Evolutionary conservation across 2,329 filamentous ascomycete genomes (phyloP), one percentile per base, ranked within the genome.

Genomic region (Capronia coronata): DNA sequence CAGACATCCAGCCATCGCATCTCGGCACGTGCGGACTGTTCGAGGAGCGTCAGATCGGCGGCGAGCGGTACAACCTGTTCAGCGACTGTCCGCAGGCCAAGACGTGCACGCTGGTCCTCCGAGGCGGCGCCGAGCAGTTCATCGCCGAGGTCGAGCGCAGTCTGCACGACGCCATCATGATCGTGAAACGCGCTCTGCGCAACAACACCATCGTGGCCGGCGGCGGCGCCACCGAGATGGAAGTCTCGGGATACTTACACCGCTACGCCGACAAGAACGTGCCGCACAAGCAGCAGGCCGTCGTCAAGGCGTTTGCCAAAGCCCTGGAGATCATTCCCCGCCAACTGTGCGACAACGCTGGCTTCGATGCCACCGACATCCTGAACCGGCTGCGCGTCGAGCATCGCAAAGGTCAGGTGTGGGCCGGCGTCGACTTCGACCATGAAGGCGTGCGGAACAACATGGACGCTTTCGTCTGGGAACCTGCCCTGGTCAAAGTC

Each of bases 101-200:
- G 79, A 97, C 93, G 1, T 98, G 93, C 77, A 98, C 93, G 8
- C 76, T 98, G 16, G 83, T 98, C 34, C 83, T 98, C 56, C 87
- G 93, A 65, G 93, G 93, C 64, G 93, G 93, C 59, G 93, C 93
- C 29, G 93, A 98, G 75, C 93, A 98, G 69, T 98, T 98, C 73
- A 98, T 98, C 63, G 93, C 93, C 51, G 93, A 98, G 70, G 93
- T 96, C 1, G 93, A 98, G 76, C 87, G 93, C 58, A 95, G 88
- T 66, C 79, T 98, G 59, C 93, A 98, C 76, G 93, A 98, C 65
- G 93, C 93, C 62, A 97, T 98, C 71, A 98, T 98, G 93, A 95
- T 98, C 64, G 93, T 98, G 66, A 97, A 97, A 81, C 89, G 94
- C 55, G 88, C 93, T 22, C 88, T 97, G 70, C 88, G 87, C 75